Evolutionary conservation across 2,329 filamentous ascomycete genomes (phyloP).

Genomic region (Aspergillus neotritici): DNA sequence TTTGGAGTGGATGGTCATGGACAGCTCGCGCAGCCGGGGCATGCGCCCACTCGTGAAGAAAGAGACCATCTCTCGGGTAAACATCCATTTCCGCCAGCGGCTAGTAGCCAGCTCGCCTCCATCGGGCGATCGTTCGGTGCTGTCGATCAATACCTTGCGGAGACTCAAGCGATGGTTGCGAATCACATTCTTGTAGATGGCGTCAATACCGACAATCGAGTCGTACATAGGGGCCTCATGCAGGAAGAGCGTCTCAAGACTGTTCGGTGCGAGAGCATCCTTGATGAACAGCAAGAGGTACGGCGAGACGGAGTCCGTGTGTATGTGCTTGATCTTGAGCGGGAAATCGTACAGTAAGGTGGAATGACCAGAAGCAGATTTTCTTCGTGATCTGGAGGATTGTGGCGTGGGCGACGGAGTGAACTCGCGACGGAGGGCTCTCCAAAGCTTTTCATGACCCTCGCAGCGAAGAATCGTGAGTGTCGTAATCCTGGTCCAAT

Average conservation of each 20-base stretch:
- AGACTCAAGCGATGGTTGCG: conserved; percentile 66
- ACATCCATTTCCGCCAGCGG: conserved; percentile 65
- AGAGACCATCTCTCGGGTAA: conserved; percentile 61
- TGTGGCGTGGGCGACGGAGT: conserved; percentile 35
- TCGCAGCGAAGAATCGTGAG: conserved; percentile 69
- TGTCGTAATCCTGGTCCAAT: conserved; percentile 67
- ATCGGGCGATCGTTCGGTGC: conserved; percentile 51
- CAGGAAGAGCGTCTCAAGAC: conserved; percentile 70
- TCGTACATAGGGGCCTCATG: conserved; percentile 57
- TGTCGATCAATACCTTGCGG: conserved; percentile 68
- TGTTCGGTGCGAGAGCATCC: conserved; percentile 71
- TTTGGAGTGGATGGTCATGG: conserved; percentile 65
- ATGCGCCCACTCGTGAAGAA: conserved; percentile 75
- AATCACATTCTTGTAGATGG: conserved; percentile 65
- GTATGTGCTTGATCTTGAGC: conserved; percentile 65
- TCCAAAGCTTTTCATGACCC: conserved; percentile 71
- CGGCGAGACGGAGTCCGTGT: conserved; percentile 66
- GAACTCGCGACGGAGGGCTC: conserved; percentile 60
- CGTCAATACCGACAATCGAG: conserved; percentile 60
- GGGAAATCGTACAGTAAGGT: conserved; percentile 46
- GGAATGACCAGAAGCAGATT: too few relatives aligned
- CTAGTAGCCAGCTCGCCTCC: conserved; percentile 33
- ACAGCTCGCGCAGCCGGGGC: conserved; percentile 64
- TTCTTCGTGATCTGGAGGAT: too few relatives aligned
- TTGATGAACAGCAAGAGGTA: conserved; percentile 68